phyloP scores from a whole-genome alignment of 1,139 yeast species.

The Scheffersomyces quercinus region DNA sequence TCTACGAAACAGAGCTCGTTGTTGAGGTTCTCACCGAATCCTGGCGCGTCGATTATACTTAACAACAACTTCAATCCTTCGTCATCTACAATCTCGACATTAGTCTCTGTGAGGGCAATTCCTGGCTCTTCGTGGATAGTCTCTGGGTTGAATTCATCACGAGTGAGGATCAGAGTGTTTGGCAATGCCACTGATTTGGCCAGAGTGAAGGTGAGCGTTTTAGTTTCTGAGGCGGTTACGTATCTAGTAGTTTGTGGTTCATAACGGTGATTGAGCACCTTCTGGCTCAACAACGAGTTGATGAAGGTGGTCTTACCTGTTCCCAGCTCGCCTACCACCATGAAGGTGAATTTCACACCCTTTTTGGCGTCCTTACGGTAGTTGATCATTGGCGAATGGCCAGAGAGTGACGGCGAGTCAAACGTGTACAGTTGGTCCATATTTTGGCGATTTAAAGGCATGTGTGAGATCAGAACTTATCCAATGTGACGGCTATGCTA shows the following conservation, averaged over 20 bases:
- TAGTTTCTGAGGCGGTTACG: slow-evolving; percentile 34
- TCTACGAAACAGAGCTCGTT: slow-evolving; percentile 64
- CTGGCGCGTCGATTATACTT: slow-evolving; percentile 74
- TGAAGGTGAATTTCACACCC: slow-evolving; percentile 67
- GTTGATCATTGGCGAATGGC: slow-evolving; percentile 49
- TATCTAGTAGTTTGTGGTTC: slow-evolving; percentile 19
- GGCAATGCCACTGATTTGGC: slow-evolving; percentile 53
- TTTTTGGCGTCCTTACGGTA: slow-evolving; percentile 74
- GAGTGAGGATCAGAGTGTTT: slow-evolving; percentile 45
- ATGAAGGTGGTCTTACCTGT: slow-evolving; percentile 29
- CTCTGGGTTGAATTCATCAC: slow-evolving; percentile 43
- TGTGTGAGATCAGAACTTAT: too few species aligned
- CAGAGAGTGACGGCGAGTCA: slow-evolving; percentile 36
- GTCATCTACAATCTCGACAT: slow-evolving; percentile 68
- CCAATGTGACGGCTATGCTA: background rate
- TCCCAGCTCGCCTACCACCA: slow-evolving; percentile 31
- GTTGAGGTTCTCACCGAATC: slow-evolving; percentile 72
- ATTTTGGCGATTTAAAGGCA: background rate
- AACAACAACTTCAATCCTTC: slow-evolving; percentile 71
- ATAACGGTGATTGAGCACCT: slow-evolving; percentile 60
- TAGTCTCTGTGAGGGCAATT: slow-evolving; percentile 67
- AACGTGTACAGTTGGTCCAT: slow-evolving; percentile 30
- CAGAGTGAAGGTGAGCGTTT: slow-evolving; percentile 49
- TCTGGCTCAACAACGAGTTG: slow-evolving; percentile 61
- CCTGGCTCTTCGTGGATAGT: slow-evolving; percentile 56